Percentiles rank a stretch among this genome's conserved stretches.
These are phyloP conservation scores for Lathyrus tuberosus DNA, from an alignment of 306 rosid genomes.

Conservation along the genomic window DNA sequence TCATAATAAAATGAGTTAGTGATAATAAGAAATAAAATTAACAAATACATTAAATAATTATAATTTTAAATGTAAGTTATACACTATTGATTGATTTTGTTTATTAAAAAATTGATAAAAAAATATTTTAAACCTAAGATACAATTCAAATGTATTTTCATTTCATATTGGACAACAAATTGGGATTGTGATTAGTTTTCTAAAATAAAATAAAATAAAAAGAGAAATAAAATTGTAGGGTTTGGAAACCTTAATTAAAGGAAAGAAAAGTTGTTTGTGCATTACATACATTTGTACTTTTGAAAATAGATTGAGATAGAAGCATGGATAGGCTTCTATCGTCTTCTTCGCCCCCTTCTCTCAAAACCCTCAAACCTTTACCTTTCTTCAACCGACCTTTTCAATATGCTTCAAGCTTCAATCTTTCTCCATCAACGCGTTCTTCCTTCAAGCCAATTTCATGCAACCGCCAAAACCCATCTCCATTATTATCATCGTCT, in stretches of 20 bases:
- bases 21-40: no score
- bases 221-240: slow-evolving; percentile 1
- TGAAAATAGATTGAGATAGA: slow-evolving; percentile 33
- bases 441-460: slow-evolving; percentile 41
- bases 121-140: no score
- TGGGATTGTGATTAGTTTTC: no score
- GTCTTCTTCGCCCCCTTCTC: slow-evolving; percentile 56
- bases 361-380: slow-evolving; percentile 42
- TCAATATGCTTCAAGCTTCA: slow-evolving; percentile 45
- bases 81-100: no score
- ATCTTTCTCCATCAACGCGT: slow-evolving; percentile 37
- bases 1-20: no score
- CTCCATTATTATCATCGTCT: slow-evolving; percentile 46
- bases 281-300: no score
- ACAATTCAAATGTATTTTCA: no score
- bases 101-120: no score
- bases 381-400: slow-evolving; percentile 38
- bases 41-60: no score
- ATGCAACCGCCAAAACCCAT: slow-evolving; percentile 48
- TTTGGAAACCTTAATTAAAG: slow-evolving; percentile 35
- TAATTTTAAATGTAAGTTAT: no score
- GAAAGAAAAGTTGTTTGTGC: background rate
- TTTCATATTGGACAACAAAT: no score
- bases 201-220: no score
- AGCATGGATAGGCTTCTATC: slow-evolving; percentile 92